Evolutionary conservation across 1,284 basidiomycete genomes (phyloP).

Genomic region (Bjerkandera adusta): DNA sequence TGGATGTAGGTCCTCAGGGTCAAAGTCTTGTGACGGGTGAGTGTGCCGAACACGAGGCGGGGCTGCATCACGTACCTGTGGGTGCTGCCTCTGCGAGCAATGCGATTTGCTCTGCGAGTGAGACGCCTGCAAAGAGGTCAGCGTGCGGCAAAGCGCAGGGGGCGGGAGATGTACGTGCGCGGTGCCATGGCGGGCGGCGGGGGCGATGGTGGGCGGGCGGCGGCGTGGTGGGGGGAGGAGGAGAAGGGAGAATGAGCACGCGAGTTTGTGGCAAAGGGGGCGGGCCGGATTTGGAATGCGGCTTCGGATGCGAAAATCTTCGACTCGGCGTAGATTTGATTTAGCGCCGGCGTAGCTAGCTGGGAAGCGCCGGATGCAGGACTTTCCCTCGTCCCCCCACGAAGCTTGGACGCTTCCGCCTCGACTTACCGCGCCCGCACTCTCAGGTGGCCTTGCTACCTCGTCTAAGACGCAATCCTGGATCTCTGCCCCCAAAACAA

Average conservation of each 20-base stretch:
- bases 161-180: conserved; percentile 2
- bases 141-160: neutral
- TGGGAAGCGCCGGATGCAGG: neutral
- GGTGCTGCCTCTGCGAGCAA: conserved; percentile 73
- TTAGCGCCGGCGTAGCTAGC: conserved; percentile 6
- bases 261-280: conserved; percentile 8
- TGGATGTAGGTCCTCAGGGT: conserved; percentile 67
- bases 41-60: conserved; percentile 15
- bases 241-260: conserved; percentile 11
- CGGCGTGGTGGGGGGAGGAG: conserved; percentile 9
- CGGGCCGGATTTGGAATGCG: conserved; percentile 8
- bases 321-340: conserved; percentile 10
- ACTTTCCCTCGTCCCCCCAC: conserved; percentile 7
- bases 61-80: conserved; percentile 42
- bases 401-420: conserved; percentile 9
- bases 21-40: conserved; percentile 59
- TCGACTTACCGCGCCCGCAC: conserved; percentile 22
- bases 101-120: conserved; percentile 81
- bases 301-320: conserved; percentile 14
- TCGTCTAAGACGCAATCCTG: conserved; percentile 28
- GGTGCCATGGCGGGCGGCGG: neutral
- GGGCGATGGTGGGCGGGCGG: neutral
- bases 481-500: conserved; percentile 24
- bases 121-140: conserved; percentile 41
- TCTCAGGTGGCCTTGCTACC: conserved; percentile 19